Evolutionary conservation across 176 grass and related monocot genomes (phyloP).

Genomic region (Cenchrus americanus): DNA sequence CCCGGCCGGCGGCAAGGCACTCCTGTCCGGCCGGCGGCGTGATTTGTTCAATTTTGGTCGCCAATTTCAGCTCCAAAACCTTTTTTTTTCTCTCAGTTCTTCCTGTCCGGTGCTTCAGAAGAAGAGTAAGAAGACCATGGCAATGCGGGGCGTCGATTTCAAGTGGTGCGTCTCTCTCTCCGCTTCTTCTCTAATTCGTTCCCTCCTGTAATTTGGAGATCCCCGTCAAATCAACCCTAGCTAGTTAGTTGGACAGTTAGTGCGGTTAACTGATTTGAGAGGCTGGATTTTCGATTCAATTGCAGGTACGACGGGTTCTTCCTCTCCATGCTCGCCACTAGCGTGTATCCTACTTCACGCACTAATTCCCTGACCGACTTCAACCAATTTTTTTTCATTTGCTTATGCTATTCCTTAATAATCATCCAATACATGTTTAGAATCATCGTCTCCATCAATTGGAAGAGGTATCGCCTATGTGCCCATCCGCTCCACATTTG

Average conservation of each 20-base stretch:
- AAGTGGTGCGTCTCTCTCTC: conserved; percentile 42
- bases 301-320: conserved; percentile 98
- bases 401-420: conserved; percentile 3
- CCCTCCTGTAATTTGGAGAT: not conserved
- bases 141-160: conserved; percentile 63
- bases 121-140: conserved; percentile 24
- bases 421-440: conserved; percentile 41
- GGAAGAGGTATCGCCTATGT: conserved; percentile 87
- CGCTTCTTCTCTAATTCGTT: not conserved
- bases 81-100: not conserved
- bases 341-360: conserved; percentile 67
- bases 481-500: conserved; percentile 94
- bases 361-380: not conserved
- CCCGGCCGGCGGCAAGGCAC: too few species aligned
- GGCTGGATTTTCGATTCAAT: not conserved
- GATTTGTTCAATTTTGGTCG: conserved; percentile 1
- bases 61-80: not conserved
- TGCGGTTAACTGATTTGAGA: not conserved
- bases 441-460: conserved; percentile 97
- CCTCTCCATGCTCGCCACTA: conserved; percentile 96
- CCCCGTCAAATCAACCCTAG: not conserved
- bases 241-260: not conserved
- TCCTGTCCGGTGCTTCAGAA: not conserved
- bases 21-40: too few species aligned
- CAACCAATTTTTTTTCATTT: not conserved